A percentile compares a stretch with the other conserved stretches of the same genome.
phyloP scores from a whole-genome alignment of 352 stramenopile genomes.

The Achlya hypogyna region DNA sequence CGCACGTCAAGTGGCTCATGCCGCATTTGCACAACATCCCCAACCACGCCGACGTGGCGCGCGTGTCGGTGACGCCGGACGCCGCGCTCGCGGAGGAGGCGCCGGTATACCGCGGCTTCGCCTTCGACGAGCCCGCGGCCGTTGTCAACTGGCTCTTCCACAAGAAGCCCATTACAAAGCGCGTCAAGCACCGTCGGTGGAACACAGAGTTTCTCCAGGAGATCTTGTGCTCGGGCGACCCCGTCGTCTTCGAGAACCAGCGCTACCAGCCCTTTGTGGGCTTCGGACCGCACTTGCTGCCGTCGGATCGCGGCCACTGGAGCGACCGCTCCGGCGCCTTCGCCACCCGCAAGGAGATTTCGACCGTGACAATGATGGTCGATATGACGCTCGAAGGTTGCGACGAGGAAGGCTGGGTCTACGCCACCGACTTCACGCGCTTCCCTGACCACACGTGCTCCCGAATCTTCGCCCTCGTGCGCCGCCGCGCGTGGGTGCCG shows the following conservation, averaged over 20 bases:
- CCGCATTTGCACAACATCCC: constrained; percentile 15
- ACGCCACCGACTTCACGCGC: constrained; percentile 65
- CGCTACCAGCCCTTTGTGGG: constrained; percentile 79
- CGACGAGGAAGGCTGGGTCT: constrained; percentile 77
- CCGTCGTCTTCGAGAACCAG: constrained; percentile 81
- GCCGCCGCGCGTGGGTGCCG: constrained; percentile 7
- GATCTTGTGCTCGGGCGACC: constrained; percentile 62
- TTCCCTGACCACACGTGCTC: constrained; percentile 3
- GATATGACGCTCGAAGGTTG: constrained; percentile 47
- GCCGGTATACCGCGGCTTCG: constrained; percentile 62
- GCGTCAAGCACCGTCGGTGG: background rate
- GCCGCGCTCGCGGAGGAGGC: constrained; percentile 40
- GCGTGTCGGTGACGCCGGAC: background rate
- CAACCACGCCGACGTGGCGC: constrained; percentile 3
- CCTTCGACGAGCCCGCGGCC: constrained; percentile 68
- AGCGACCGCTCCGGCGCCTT: constrained; percentile 56
- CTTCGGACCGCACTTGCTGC: constrained; percentile 71
- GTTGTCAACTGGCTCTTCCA: constrained; percentile 69
- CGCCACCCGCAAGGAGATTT: constrained; percentile 33
- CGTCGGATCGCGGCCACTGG: constrained; percentile 73
- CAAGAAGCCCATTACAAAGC: background rate
- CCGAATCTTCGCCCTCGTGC: constrained; percentile 3
- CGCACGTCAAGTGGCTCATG: constrained; percentile 17
- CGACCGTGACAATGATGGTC: constrained; percentile 42
- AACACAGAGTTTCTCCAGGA: constrained; percentile 51